phyloP scores from a whole-genome alignment of 345 rosid genomes.

The Eutrema heterophyllum region DNA sequence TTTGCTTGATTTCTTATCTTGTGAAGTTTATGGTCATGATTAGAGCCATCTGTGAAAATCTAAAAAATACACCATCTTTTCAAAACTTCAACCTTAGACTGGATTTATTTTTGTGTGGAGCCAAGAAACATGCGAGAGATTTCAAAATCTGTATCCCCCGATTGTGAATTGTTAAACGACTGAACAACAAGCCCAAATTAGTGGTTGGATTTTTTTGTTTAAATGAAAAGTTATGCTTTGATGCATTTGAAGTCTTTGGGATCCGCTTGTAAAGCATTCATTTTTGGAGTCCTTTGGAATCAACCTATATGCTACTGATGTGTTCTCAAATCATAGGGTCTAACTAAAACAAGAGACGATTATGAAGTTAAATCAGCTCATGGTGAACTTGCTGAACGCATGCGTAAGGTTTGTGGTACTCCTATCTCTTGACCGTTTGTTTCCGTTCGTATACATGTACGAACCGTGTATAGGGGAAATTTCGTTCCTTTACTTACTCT shows the following conservation, averaged over 20 bases:
- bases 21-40: constrained; percentile 14
- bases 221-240: neutral
- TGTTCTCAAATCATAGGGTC: constrained; percentile 53
- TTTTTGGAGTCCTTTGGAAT: constrained; percentile 2
- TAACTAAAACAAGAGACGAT: constrained; percentile 93
- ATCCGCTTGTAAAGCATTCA: neutral
- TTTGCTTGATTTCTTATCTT: constrained; percentile 11
- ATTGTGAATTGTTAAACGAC: neutral
- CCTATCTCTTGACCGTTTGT: neutral
- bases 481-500: neutral
- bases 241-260: neutral
- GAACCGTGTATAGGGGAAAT: neutral
- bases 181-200: neutral
- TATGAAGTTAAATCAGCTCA: constrained; percentile 96
- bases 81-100: neutral
- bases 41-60: neutral
- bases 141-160: neutral
- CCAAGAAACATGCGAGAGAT: neutral
- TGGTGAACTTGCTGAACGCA: constrained; percentile 96
- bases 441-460: neutral
- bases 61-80: neutral
- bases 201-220: neutral
- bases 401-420: constrained; percentile 77
- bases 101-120: neutral
- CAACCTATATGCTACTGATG: constrained; percentile 1